Conservation (phyloP, 345 rosid genomes). For the Balakata baccata region DNA sequence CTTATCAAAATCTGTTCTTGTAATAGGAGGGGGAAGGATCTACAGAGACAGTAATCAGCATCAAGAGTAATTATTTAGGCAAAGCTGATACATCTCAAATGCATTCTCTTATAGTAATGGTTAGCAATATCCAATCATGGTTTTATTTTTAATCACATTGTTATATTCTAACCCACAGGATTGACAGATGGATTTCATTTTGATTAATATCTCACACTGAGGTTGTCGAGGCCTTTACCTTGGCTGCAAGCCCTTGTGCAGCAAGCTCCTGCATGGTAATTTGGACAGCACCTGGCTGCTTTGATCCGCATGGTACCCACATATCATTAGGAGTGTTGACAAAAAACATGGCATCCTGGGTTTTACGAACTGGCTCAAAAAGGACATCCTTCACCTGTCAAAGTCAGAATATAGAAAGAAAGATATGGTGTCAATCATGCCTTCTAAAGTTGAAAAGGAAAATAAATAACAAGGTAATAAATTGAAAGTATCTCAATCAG, state of each 20-base stretch:
- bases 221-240: slow-evolving; percentile 40
- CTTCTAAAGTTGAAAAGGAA: neutral
- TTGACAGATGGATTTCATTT: too few species aligned
- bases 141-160: neutral
- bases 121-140: neutral
- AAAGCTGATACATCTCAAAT: neutral
- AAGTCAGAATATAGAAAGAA: neutral
- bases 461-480: neutral
- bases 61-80: neutral
- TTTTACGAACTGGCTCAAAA: slow-evolving; percentile 92
- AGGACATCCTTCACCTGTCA: slow-evolving; percentile 87
- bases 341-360: slow-evolving; percentile 87
- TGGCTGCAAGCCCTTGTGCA: slow-evolving; percentile 57
- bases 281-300: slow-evolving; percentile 70
- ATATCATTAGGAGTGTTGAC: slow-evolving; percentile 50
- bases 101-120: too few species aligned
- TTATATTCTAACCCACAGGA: too few species aligned
- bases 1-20: slow-evolving; percentile 79
- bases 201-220: neutral
- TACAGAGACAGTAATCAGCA: slow-evolving; percentile 28
- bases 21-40: slow-evolving; percentile 90
- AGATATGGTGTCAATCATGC: neutral
- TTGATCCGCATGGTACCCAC: slow-evolving; percentile 92
- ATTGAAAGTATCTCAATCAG: neutral
- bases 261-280: slow-evolving; percentile 84